These are phyloP conservation scores for Verticillium isaacii DNA, from an alignment of 2,329 filamentous ascomycete genomes.

Conservation along the genomic window DNA sequence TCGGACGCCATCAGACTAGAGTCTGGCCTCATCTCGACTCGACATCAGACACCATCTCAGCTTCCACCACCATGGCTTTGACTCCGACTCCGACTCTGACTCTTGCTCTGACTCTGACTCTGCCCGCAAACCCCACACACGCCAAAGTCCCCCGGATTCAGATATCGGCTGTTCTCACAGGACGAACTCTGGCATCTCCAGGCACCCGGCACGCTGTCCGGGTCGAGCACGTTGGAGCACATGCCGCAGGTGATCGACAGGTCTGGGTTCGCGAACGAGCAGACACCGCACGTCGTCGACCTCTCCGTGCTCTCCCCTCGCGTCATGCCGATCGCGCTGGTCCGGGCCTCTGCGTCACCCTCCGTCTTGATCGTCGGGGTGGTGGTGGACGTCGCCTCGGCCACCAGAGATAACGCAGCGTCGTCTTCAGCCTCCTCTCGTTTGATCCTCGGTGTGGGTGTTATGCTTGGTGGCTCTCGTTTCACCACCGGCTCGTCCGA, in stretches of 20 bases:
- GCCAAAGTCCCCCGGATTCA: conserved; percentile 66
- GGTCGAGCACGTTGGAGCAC: conserved; percentile 66
- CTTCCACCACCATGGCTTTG: too few relatives aligned
- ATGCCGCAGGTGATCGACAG: conserved; percentile 56
- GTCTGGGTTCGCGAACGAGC: conserved; percentile 60
- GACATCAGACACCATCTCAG: neutral
- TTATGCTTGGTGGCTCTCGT: conserved; percentile 1
- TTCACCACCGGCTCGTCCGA: neutral
- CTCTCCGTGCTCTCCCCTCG: neutral
- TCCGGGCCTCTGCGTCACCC: neutral
- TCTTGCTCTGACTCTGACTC: conserved; percentile 17
- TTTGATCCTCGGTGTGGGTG: conserved; percentile 1
- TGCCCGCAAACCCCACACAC: conserved; percentile 66
- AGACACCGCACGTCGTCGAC: conserved; percentile 48
- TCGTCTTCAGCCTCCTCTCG: conserved; percentile 2
- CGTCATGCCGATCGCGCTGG: neutral
- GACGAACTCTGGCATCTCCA: conserved; percentile 58
- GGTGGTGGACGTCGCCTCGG: neutral
- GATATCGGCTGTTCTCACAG: conserved; percentile 55
- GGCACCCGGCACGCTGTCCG: conserved; percentile 43
- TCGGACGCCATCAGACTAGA: neutral
- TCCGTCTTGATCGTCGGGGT: conserved; percentile 2
- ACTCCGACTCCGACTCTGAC: neutral
- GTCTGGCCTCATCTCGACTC: neutral
- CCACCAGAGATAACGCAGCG: neutral